Conservation (phyloP, 768 basidiomycete genomes). For the Pulveroboletus sp. region DNA sequence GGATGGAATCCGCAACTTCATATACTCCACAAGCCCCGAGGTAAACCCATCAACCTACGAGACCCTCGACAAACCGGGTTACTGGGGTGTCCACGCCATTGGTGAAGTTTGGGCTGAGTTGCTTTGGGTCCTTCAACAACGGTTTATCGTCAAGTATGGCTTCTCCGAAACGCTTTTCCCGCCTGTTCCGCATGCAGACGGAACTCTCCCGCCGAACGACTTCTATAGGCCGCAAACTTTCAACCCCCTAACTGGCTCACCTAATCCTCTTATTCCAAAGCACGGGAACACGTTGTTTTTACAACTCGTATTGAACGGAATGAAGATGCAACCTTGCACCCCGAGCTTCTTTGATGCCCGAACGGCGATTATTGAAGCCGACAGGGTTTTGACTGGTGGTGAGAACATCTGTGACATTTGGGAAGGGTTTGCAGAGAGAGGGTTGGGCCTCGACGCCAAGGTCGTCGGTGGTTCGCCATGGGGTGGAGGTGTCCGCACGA, state of each 20-base stretch:
- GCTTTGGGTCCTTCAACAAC: conserved; percentile 74
- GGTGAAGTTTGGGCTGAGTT: conserved; percentile 96
- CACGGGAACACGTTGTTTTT: conserved; percentile 86
- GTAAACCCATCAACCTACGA: conserved; percentile 92
- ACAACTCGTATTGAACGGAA: conserved; percentile 83
- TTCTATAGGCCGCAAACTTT: conserved; percentile 58
- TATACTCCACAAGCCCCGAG: conserved; percentile 72
- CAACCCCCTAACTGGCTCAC: conserved; percentile 28
- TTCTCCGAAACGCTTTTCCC: conserved; percentile 80
- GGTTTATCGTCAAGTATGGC: conserved; percentile 77
- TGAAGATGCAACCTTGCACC: conserved; percentile 94
- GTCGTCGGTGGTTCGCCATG: conserved; percentile 80
- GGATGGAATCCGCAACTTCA: conserved; percentile 81
- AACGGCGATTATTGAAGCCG: conserved; percentile 87
- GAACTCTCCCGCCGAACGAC: conserved; percentile 56
- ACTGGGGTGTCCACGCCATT: conserved; percentile 90
- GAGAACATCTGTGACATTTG: conserved; percentile 90
- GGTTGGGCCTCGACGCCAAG: conserved; percentile 72
- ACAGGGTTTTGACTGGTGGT: conserved; percentile 84
- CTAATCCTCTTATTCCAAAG: conserved; percentile 66
- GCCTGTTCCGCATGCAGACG: conserved; percentile 60
- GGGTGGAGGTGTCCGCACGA: conserved; percentile 84
- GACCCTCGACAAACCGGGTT: conserved; percentile 89
- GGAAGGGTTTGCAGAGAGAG: conserved; percentile 78
- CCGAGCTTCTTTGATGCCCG: conserved; percentile 89